phyloP scores from a whole-genome alignment of 2,329 filamentous ascomycete genomes.

The Talaromyces sp. region DNA sequence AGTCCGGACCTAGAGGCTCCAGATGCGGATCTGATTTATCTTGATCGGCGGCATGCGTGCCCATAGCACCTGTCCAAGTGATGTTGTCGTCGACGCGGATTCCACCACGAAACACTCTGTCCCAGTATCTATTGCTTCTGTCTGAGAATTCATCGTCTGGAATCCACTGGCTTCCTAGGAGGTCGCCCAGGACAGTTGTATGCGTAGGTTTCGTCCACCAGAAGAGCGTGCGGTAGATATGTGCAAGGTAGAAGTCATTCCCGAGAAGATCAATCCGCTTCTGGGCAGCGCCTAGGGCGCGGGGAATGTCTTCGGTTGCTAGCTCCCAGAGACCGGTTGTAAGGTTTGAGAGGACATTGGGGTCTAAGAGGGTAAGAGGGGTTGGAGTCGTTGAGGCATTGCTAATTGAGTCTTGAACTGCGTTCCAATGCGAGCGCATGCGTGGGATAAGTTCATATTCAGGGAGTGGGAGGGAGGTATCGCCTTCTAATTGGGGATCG shows the following conservation, averaged over 20 bases:
- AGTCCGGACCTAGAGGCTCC: constrained; percentile 31
- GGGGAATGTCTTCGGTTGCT: constrained; percentile 68
- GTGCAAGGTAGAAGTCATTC: constrained; percentile 92
- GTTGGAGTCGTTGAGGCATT: constrained; percentile 10
- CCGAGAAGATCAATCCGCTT: constrained; percentile 88
- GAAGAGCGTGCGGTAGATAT: constrained; percentile 80
- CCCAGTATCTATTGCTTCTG: constrained; percentile 77
- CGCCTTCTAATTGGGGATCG: constrained; percentile 92
- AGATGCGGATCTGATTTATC: constrained; percentile 23
- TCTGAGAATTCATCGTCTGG: constrained; percentile 78
- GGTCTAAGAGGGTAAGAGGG: constrained; percentile 18
- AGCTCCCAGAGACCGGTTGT: constrained; percentile 39
- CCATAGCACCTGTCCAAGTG: constrained; percentile 33
- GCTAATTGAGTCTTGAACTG: constrained; percentile 16
- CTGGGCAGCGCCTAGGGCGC: constrained; percentile 66
- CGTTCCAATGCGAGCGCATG: constrained; percentile 42
- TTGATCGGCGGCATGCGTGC: constrained; percentile 44
- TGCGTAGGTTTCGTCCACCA: constrained; percentile 90
- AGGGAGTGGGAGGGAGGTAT: constrained; percentile 71
- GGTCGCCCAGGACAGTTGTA: constrained; percentile 83
- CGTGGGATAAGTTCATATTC: constrained; percentile 49
- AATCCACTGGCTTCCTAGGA: constrained; percentile 96
- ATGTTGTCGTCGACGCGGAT: constrained; percentile 60
- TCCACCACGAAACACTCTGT: constrained; percentile 71
- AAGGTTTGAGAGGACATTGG: constrained; percentile 26